phyloP scores from a whole-genome alignment of 345 rosid genomes.

The Aurinia saxatilis region DNA sequence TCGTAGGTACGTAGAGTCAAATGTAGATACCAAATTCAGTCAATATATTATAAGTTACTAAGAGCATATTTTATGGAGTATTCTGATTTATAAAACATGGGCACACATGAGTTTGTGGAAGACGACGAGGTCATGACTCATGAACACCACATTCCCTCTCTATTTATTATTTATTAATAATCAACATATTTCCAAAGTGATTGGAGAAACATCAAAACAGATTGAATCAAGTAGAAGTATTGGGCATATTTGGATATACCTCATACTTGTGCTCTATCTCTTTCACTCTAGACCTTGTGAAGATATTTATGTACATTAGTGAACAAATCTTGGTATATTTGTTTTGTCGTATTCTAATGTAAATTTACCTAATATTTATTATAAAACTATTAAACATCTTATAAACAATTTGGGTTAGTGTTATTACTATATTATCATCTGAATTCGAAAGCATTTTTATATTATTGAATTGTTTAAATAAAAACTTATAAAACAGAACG shows the following conservation, averaged over 20 bases:
- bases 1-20: slow-evolving; percentile 20
- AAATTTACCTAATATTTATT: too few species aligned
- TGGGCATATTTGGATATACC: background rate
- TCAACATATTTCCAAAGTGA: slow-evolving; percentile 4
- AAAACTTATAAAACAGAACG: too few species aligned
- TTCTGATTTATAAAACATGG: background rate
- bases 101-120: slow-evolving; percentile 22
- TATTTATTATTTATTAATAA: background rate
- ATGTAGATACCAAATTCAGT: background rate
- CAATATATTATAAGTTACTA: background rate
- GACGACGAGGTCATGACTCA: slow-evolving; percentile 22
- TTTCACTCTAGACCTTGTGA: too few species aligned
- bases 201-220: slow-evolving; percentile 12
- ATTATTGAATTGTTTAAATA: too few species aligned
- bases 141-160: slow-evolving; percentile 13
- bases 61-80: background rate
- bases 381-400: too few species aligned
- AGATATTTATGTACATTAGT: too few species aligned
- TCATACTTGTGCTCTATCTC: too few species aligned
- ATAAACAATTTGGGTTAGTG: too few species aligned
- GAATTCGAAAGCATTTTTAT: too few species aligned
- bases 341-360: too few species aligned
- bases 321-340: too few species aligned
- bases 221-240: background rate
- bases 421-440: too few species aligned